Base-by-base conservation (phyloP, 164 flowering plant species). In the Litsea cubeba region DNA sequence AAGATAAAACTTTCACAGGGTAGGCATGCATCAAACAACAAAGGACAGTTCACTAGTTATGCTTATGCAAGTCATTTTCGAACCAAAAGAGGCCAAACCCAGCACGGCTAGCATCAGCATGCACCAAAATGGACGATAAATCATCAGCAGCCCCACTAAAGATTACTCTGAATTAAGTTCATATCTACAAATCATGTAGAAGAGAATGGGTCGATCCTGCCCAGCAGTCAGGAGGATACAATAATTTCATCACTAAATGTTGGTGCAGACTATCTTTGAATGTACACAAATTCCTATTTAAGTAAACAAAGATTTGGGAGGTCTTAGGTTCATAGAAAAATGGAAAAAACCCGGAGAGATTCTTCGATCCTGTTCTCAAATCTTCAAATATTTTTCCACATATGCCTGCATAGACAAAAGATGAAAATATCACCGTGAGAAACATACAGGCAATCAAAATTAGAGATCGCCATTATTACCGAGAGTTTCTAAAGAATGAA, bases 321-420 rank as follows among this genome's bases (percentile, higher is more conserved):
- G 49, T 25, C 18, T 20, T 54, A 58, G 1, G 6, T 24, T 30
- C 25, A 11, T 8, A 64, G 26, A 5, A 22, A 65, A 35, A 58
- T 32, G 11, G 74, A 50, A 15, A 28, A n/a, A 32, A 54, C 2
- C 5, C 18, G 2, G 6, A 58, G 18, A 66, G 54, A 57, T 18
- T 25, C 62, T 50, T 71, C 71, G 20, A 72, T 15, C n/a, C 54
- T 20, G 18, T 57, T 58, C 74, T 73, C 32, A 75, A 65, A 65
- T 77, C 79, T 83, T 83, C 71, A 62, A 68, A 76, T 76, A 74
- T 68, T 76, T 83, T 65, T 78, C 84, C 79, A 83, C 83, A 70
- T 83, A 83, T 71, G 82, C 86, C 82, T 83, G 83, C 81, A 79
- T 14, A 50, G 40, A 26, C 25, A 25, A 72, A 3, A 50, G 2